Conservation (phyloP, 2,329 filamentous ascomycete genomes). For the Chaetomium strumarium region DNA sequence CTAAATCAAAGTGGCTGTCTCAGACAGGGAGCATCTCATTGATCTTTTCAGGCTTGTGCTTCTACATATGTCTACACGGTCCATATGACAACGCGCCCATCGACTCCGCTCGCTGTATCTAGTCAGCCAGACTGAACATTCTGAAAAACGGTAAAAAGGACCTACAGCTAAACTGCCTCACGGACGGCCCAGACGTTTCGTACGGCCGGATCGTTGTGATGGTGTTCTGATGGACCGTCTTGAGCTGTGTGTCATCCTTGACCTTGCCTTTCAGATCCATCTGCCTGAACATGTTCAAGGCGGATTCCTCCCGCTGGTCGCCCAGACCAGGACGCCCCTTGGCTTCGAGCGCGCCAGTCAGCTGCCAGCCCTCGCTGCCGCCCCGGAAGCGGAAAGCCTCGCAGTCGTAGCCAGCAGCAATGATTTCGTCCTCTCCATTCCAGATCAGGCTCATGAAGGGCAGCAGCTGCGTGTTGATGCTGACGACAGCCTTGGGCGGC, state of each 20-base stretch:
- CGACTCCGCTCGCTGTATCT: conserved; percentile 67
- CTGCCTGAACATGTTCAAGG: conserved; percentile 95
- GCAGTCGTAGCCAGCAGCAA: conserved; percentile 85
- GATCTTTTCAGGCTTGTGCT: background rate
- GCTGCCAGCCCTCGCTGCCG: conserved; percentile 71
- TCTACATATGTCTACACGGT: conserved; percentile 42
- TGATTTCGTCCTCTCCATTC: conserved; percentile 87
- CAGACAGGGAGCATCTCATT: conserved; percentile 6
- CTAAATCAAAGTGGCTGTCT: conserved; percentile 13
- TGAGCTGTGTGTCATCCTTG: conserved; percentile 88
- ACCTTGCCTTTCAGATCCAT: conserved; percentile 96
- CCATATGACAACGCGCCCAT: conserved; percentile 79
- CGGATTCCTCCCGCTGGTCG: conserved; percentile 75
- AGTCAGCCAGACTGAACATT: conserved; percentile 26
- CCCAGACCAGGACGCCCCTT: conserved; percentile 59
- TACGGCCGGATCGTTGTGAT: conserved; percentile 79
- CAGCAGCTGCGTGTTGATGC: conserved; percentile 79
- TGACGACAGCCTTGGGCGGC: conserved; percentile 83
- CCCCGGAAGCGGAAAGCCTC: conserved; percentile 89
- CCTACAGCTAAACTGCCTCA: conserved; percentile 84
- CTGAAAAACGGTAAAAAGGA: conserved; percentile 26
- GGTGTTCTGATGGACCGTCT: conserved; percentile 95
- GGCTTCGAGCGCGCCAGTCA: conserved; percentile 73
- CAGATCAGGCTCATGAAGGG: conserved; percentile 92
- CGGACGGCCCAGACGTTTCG: conserved; percentile 56